phyloP scores from a whole-genome alignment of 768 basidiomycete genomes.

The Hydnum rufescens region DNA sequence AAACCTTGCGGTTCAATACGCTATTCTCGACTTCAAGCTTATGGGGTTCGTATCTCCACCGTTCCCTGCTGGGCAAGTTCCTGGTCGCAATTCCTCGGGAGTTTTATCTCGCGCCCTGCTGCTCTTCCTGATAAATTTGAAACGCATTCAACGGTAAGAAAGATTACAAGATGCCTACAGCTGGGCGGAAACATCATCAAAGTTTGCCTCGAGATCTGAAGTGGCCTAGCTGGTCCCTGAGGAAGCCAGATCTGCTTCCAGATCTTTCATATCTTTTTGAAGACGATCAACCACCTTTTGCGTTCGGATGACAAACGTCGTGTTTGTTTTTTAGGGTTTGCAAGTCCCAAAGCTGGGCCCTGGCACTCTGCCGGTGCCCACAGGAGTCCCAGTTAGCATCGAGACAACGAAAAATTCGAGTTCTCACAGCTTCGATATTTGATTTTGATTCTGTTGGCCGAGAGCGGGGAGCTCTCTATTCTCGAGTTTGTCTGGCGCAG shows the following conservation, averaged over 20 bases:
- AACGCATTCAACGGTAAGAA: background rate
- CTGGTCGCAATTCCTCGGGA: constrained; percentile 42
- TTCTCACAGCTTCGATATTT: constrained; percentile 29
- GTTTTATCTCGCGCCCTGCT: constrained; percentile 39
- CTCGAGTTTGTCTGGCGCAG: constrained; percentile 33
- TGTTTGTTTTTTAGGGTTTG: constrained; percentile 31
- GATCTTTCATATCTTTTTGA: constrained; percentile 34
- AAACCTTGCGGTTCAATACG: constrained; percentile 11
- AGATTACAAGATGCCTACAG: constrained; percentile 31
- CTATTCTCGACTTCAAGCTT: constrained; percentile 37
- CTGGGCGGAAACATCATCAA: constrained; percentile 39
- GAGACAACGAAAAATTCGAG: background rate
- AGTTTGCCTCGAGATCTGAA: constrained; percentile 67
- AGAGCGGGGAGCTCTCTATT: constrained; percentile 43
- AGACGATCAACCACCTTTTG: constrained; percentile 33
- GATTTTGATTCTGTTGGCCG: constrained; percentile 39
- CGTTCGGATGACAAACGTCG: constrained; percentile 15
- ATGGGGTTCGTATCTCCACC: constrained; percentile 41
- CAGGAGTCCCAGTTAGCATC: background rate
- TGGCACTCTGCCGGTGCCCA: background rate
- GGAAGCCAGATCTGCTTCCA: constrained; percentile 48
- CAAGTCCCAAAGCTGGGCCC: constrained; percentile 28
- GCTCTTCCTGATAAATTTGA: constrained; percentile 29
- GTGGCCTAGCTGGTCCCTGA: constrained; percentile 66
- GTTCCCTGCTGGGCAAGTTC: constrained; percentile 31